Evolutionary conservation across 331 rosid species (phyloP).

Genomic region (Phaseolus coccineus): DNA sequence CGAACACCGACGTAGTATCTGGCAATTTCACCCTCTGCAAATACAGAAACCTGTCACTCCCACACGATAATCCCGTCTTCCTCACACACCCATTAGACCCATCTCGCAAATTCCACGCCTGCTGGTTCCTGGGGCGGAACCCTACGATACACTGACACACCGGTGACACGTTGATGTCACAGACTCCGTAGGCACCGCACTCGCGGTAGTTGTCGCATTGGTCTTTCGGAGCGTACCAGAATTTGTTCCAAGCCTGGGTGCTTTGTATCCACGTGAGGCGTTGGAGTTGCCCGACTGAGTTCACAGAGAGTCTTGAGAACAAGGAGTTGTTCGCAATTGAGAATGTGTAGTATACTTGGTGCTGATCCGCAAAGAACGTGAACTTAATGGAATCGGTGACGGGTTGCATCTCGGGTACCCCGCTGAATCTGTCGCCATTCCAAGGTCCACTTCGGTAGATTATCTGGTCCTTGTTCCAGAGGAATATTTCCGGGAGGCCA

Average conservation of each 20-base stretch:
- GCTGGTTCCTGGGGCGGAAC: conserved; percentile 56
- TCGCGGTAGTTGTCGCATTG: conserved; percentile 67
- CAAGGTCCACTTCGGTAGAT: conserved; percentile 74
- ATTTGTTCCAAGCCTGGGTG: conserved; percentile 50
- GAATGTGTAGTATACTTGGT: conserved; percentile 59
- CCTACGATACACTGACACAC: conserved; percentile 66
- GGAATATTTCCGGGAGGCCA: conserved; percentile 73
- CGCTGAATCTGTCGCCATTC: conserved; percentile 78
- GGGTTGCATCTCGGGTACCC: conserved; percentile 82
- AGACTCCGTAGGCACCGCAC: conserved; percentile 70
- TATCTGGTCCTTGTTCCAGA: conserved; percentile 26
- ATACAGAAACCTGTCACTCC: conserved; percentile 49
- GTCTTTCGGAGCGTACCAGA: conserved; percentile 79
- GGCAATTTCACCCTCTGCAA: conserved; percentile 66
- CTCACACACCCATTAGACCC: conserved; percentile 77
- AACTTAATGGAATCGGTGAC: conserved; percentile 40
- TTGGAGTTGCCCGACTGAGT: conserved; percentile 43
- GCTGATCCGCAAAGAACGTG: conserved; percentile 37
- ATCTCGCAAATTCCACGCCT: conserved; percentile 72
- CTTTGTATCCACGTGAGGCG: conserved; percentile 57
- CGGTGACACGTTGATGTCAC: conserved; percentile 67
- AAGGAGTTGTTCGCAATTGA: conserved; percentile 2
- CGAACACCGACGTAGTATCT: conserved; percentile 56
- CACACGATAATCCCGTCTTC: conserved; percentile 53
- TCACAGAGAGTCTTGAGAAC: conserved; percentile 54